Conservation (phyloP, 2,329 filamentous ascomycete species). For the Fusarium sp. region DNA sequence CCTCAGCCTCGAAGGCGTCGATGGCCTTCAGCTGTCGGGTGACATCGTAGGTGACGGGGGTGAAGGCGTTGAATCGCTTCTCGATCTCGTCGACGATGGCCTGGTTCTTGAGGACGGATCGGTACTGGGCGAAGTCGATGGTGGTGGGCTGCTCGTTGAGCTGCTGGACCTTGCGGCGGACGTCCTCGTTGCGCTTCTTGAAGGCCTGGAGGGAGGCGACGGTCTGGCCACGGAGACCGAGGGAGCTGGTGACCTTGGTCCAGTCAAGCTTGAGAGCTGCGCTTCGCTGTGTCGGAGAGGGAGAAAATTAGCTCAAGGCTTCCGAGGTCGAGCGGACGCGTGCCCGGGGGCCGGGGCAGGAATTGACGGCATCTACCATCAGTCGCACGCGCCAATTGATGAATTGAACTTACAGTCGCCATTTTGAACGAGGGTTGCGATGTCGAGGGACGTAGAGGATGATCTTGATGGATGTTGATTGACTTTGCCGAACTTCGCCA, state of each 20-base stretch:
- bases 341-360: conserved; percentile 8
- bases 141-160: conserved; percentile 84
- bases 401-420: conserved; percentile 68
- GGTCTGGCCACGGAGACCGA: conserved; percentile 95
- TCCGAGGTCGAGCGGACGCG: conserved; percentile 34
- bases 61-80: conserved; percentile 90
- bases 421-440: conserved; percentile 64
- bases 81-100: conserved; percentile 96
- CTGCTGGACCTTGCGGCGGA: conserved; percentile 86
- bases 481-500: conserved; percentile 56
- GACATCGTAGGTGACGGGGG: conserved; percentile 93
- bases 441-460: conserved; percentile 58
- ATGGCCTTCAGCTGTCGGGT: conserved; percentile 95
- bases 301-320: conserved; percentile 63
- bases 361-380: conserved; percentile 31
- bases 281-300: conserved; percentile 78
- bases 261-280: conserved; percentile 99
- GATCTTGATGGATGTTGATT: conserved; percentile 57
- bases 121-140: conserved; percentile 95
- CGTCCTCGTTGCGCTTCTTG: conserved; percentile 99
- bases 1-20: conserved; percentile 96
- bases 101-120: conserved; percentile 91
- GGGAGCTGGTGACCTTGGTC: conserved; percentile 90
- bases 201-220: conserved; percentile 90
- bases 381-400: conserved; percentile 43